Evolutionary conservation across 371 early-diverging fungal species (phyloP).

Genomic region (Circinella umbellata): DNA sequence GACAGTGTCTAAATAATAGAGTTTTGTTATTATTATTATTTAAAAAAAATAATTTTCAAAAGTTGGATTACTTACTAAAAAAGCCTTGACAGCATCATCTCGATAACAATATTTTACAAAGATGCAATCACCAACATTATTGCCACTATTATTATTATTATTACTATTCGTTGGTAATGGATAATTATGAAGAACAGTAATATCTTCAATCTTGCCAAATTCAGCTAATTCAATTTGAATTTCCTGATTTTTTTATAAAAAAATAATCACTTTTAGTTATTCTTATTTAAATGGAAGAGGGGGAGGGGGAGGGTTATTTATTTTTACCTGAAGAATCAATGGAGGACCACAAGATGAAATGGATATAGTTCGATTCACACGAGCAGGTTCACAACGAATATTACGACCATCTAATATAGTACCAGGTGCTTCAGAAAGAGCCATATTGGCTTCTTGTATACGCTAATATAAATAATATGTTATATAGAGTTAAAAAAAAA

Average conservation of each 20-base stretch:
- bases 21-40: neutral
- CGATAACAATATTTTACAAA: conserved; percentile 79
- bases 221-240: conserved; percentile 16
- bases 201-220: conserved; percentile 77
- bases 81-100: conserved; percentile 84
- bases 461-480: conserved; percentile 25
- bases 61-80: conserved; percentile 65
- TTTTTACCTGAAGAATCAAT: conserved; percentile 44
- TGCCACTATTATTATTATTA: too few relatives aligned
- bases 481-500: neutral
- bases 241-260: conserved; percentile 18
- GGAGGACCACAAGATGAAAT: conserved; percentile 54
- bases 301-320: neutral
- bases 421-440: conserved; percentile 72
- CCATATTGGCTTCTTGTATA: conserved; percentile 62
- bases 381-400: conserved; percentile 84
- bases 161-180: conserved; percentile 20
- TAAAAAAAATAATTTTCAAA: too few relatives aligned
- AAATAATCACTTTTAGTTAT: too few relatives aligned
- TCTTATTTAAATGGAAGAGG: neutral
- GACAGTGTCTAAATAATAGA: neutral
- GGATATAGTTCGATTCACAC: conserved; percentile 83
- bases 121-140: conserved; percentile 51
- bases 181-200: conserved; percentile 57
- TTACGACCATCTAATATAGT: conserved; percentile 72